Conservation (phyloP, 2,329 filamentous ascomycete species). For the Aspergillus sp. region DNA sequence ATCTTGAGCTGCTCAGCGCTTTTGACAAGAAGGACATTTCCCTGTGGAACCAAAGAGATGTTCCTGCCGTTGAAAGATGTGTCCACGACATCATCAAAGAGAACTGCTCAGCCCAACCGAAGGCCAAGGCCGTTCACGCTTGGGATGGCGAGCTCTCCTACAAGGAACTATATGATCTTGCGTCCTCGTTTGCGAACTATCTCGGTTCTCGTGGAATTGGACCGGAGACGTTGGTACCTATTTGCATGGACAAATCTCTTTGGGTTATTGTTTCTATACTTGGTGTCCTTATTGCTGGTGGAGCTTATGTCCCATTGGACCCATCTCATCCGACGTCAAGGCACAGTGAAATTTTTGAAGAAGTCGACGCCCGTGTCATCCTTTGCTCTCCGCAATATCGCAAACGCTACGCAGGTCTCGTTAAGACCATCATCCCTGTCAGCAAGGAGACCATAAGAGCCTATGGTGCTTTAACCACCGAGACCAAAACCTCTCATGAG, state of each 20-base stretch:
- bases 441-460: conserved; percentile 32
- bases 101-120: conserved; percentile 22
- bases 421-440: conserved; percentile 33
- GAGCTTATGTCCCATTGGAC: conserved; percentile 35
- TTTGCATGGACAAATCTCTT: conserved; percentile 36
- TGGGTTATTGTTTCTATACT: conserved; percentile 36
- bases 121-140: conserved; percentile 34
- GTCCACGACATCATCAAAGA: conserved; percentile 35
- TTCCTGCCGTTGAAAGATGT: conserved; percentile 26
- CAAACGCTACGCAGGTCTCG: conserved; percentile 27
- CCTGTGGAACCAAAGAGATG: conserved; percentile 31
- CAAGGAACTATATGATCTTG: conserved; percentile 27
- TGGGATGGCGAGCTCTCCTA: conserved; percentile 39
- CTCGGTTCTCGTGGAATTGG: conserved; percentile 32
- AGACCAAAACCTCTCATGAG: neutral
- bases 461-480: conserved; percentile 20
- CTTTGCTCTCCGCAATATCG: conserved; percentile 34
- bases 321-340: conserved; percentile 34
- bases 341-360: conserved; percentile 33
- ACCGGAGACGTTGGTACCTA: conserved; percentile 31
- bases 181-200: conserved; percentile 32
- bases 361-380: conserved; percentile 32
- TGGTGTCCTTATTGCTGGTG: conserved; percentile 34
- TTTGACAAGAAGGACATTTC: conserved; percentile 33
- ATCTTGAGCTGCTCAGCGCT: conserved; percentile 33